A percentile compares a stretch with the other conserved stretches of the same genome.
Conservation (phyloP, 495 filamentous ascomycete genomes). For the Pseudomonodictys pantanalensis region DNA sequence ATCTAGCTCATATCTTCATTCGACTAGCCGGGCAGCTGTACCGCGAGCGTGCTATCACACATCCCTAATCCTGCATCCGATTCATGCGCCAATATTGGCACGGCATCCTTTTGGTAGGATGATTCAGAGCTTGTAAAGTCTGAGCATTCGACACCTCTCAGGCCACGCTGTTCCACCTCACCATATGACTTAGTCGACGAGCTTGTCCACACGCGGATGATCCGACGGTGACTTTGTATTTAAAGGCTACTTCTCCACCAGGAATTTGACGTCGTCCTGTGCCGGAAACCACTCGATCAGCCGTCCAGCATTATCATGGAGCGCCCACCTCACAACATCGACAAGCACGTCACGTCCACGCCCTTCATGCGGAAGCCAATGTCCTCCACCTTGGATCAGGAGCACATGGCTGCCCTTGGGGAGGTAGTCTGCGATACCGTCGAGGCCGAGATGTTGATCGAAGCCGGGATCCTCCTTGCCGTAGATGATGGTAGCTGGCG, state of each 20-base stretch:
- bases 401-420: slow-evolving; percentile 27
- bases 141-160: no score
- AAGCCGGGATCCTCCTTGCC: slow-evolving; percentile 48
- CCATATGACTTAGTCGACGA: no score
- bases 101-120: no score
- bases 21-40: no score
- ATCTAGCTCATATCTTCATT: no score
- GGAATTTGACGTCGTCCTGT: slow-evolving; percentile 5
- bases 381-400: slow-evolving; percentile 21
- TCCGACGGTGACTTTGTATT: no score
- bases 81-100: no score
- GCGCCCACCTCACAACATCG: slow-evolving; percentile 25
- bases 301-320: slow-evolving; percentile 19
- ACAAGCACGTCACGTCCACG: slow-evolving; percentile 18
- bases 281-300: slow-evolving; percentile 16
- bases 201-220: no score
- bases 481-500: slow-evolving; percentile 52
- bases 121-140: no score
- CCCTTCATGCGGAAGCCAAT: slow-evolving; percentile 36
- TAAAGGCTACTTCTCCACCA: slow-evolving; percentile 24
- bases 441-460: slow-evolving; percentile 28
- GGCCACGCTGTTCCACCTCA: no score
- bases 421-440: slow-evolving; percentile 37
- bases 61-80: no score
- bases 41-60: no score